phyloP scores from a whole-genome alignment of 2,329 filamentous ascomycete species.

The Neurospora sp. region DNA sequence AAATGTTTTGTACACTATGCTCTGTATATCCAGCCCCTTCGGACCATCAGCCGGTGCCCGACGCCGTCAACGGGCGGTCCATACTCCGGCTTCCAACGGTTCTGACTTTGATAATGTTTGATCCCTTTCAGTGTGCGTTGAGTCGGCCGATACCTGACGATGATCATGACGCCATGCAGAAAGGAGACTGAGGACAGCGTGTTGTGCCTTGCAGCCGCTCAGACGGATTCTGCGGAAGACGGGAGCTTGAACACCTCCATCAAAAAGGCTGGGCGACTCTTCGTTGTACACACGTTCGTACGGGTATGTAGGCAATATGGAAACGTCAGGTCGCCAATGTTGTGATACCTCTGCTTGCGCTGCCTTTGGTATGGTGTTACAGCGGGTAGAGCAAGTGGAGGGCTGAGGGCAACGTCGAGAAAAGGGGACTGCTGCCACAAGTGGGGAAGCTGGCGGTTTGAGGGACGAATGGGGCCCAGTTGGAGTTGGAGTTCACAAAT shows the following conservation, averaged over 20 bases:
- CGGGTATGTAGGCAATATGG: not conserved
- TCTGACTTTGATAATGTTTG: not conserved
- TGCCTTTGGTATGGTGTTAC: not conserved
- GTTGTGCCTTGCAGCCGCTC: not conserved
- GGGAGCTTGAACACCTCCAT: not conserved
- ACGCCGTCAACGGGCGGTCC: not conserved
- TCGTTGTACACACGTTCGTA: not conserved
- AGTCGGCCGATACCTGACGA: not conserved
- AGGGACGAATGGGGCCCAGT: not conserved
- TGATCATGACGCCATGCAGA: not conserved
- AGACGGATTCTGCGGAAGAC: not conserved
- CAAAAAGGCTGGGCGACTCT: not conserved
- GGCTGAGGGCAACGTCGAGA: not conserved
- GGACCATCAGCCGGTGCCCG: not conserved
- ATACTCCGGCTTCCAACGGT: not conserved
- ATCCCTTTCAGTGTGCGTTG: not conserved
- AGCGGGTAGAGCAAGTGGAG: not conserved
- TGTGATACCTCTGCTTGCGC: not conserved
- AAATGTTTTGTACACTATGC: not conserved
- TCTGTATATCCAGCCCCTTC: not conserved
- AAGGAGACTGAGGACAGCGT: not conserved
- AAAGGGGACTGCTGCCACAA: not conserved
- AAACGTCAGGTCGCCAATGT: not conserved
- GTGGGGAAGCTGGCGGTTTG: not conserved
- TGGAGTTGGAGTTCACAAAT: not conserved